Percentiles rank a stretch among this genome's conserved stretches.
These are phyloP conservation scores for Cyberlindnera amylophila DNA, from an alignment of 805 yeast species.

Conservation along the genomic window DNA sequence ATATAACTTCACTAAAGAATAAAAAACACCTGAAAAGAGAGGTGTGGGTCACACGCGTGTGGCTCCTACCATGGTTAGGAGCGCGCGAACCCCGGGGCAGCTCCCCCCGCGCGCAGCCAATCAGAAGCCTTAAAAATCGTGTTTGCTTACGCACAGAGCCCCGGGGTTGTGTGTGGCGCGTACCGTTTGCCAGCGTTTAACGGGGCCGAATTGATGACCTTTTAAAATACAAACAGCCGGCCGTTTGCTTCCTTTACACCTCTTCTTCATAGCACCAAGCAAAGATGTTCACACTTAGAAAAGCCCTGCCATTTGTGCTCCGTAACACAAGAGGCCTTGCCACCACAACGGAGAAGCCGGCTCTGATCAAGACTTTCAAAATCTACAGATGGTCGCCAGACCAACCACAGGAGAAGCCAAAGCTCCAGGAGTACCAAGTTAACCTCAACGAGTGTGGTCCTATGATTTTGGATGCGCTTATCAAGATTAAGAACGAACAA, in stretches of 20 bases:
- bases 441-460: constrained; percentile 95
- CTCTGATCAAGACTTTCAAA: constrained; percentile 76
- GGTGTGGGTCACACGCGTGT: too few relatives aligned
- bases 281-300: constrained; percentile 3
- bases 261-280: too few relatives aligned
- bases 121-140: constrained; percentile 12
- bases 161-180: constrained; percentile 17
- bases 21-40: too few relatives aligned
- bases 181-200: constrained; percentile 9
- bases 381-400: constrained; percentile 99
- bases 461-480: constrained; percentile 92
- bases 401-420: constrained; percentile 88
- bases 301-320: neutral
- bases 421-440: constrained; percentile 74
- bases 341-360: constrained; percentile 50
- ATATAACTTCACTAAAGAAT: too few relatives aligned
- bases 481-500: constrained; percentile 95
- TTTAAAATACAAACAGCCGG: neutral
- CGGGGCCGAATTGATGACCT: constrained; percentile 26
- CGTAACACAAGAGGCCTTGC: constrained; percentile 26
- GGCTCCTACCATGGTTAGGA: neutral
- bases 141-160: constrained; percentile 15
- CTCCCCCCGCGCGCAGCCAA: constrained; percentile 11
- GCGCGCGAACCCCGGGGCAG: constrained; percentile 1
- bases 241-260: too few relatives aligned